These are phyloP conservation scores for Eucommia ulmoides DNA, from an alignment of 257 asterid species.

Conservation along the genomic window DNA sequence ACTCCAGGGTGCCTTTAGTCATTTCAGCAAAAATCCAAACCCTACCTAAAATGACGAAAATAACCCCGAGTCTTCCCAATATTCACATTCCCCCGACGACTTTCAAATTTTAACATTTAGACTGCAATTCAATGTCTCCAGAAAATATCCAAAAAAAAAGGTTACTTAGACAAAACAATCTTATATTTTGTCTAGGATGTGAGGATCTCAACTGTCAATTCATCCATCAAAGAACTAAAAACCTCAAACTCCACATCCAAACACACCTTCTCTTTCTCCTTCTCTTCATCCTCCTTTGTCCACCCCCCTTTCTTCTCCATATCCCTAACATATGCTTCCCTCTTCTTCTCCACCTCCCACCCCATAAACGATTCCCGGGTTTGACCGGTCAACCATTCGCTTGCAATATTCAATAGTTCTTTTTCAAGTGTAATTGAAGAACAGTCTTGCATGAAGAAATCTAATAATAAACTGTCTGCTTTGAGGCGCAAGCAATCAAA, in stretches of 20 bases:
- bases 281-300: neutral
- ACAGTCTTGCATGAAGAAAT: slow-evolving; percentile 45
- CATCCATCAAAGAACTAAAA: slow-evolving; percentile 34
- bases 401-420: slow-evolving; percentile 23
- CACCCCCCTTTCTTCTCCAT: neutral
- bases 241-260: slow-evolving; percentile 47
- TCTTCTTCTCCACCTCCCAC: slow-evolving; percentile 41
- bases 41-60: no score
- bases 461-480: slow-evolving; percentile 34
- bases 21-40: no score
- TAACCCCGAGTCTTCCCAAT: no score
- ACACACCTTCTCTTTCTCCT: slow-evolving; percentile 3
- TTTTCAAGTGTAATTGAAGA: neutral
- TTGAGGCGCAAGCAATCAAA: no score
- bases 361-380: slow-evolving; percentile 14
- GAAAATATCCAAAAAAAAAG: no score
- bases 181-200: no score
- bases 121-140: no score
- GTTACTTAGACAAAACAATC: no score
- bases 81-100: no score
- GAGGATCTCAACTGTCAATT: slow-evolving; percentile 26
- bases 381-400: slow-evolving; percentile 40
- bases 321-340: slow-evolving; percentile 36
- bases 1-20: no score
- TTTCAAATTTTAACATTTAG: no score